Evolutionary conservation across 495 filamentous ascomycete species (phyloP), one percentile per base, ranked within the genome.

Genomic region (Lasiosphaeria hispida): DNA sequence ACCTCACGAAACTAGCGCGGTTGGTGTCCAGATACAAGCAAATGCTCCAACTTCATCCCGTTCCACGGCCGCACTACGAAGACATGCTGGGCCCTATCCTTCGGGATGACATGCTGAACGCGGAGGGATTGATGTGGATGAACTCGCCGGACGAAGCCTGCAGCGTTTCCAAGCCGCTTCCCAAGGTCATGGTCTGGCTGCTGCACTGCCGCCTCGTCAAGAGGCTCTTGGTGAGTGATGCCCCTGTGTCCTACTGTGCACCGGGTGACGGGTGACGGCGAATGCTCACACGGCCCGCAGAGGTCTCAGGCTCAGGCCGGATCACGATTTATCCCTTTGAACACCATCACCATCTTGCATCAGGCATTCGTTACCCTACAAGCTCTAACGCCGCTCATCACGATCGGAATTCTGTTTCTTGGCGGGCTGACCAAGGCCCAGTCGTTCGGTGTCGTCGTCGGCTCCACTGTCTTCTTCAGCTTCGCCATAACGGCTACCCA

Each of bases 381-480:
- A 10, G 57, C 41, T 4, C 23, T 53, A 0, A 10, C 49, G 3
- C 14, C 53, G 3, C 57, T 59, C 7, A 18, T 53, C 30, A 48
- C 57, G 18, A 23, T 44, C 10, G 57, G 57, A 8, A 23, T 45
- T 33, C 11, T 59, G 7, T 35, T 53, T 8, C 57, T 59, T 13
- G 23, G 39, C 40, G 15, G 39, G 15, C 40, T 59, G 2, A 45
- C 23, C 23, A 39, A 30, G 10, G 19, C 39, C 9, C 30, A 47
- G 33, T 14, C 30, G 7, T 59, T 47, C 34, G 57, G 37, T 10
- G 23, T 59, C 48, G 49, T 59, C 10, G 57, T 52, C n/a, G 57
- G 19, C 13, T 59, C 23, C 14, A 47, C 40, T 13, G 1, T 53
- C 15, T 3, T 48, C 30, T 59, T 59, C 33, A 53, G 48, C 36